Base-by-base conservation (phyloP, 192 early-diverging fungal species). In the Chytriomyces confervae region DNA sequence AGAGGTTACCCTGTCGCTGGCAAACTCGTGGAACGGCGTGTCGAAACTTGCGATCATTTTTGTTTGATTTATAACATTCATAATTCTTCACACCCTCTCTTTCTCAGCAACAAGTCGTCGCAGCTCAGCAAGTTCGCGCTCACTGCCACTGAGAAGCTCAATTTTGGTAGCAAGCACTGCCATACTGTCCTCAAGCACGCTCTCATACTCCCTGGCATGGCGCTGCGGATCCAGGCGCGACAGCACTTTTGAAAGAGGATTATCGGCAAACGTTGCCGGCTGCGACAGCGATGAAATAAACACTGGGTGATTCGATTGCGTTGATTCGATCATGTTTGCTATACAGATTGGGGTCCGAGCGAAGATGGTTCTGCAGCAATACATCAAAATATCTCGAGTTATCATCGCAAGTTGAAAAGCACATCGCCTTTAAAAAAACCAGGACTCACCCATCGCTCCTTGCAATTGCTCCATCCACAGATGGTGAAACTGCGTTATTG, bases 301-400 rank as follows among this genome's bases (percentile, higher is more conserved):
- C 7, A 68, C 66, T 48, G 29, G 43, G 66, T 68, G 66, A 2
- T 27, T 45, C 43, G 66, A 68, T 48, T 68, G 66, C 24, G 66
- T 70, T 10, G 23, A 27, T 70, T 70, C 69, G 27, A 70, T 70
- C 69, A 70, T n/a, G 10, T 70, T 70, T 29, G 69, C 13, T 18
- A 68, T 68, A 7, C 10, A 23, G 23, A 68, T 68, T 43, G 8
- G 66, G 23, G 44, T 68, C 18, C 66, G 45, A 1, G 66, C 5
- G 43, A 45, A 27, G 16, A 57, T 18, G 20, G 53, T 18, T 57
- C 53, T 57, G 53, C 29, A 36, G 53, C 20, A 20, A 2, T 11
- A 3, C 13, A 20, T 57, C 20, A 20, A 57, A 57, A 20, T 11
- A 57, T 11, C 20, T 57, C 53, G 1, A 18, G 53, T 57, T 20